Conservation (phyloP, 305 asterid species). For the Stenogyne calaminthoides region DNA sequence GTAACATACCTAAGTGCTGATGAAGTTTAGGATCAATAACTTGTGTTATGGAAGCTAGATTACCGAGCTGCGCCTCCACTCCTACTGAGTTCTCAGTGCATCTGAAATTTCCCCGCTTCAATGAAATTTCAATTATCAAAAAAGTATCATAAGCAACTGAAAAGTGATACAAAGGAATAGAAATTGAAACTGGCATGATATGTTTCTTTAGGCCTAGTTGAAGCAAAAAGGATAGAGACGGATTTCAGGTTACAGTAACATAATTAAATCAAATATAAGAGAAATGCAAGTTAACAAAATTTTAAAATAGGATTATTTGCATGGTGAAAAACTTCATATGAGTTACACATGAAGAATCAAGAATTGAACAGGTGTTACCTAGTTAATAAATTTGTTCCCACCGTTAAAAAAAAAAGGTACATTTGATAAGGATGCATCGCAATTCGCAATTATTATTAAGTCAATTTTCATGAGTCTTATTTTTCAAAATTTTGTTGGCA, state of each 20-base stretch:
- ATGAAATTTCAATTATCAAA: conserved; percentile 36
- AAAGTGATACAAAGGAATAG: conserved; percentile 17
- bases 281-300: background rate
- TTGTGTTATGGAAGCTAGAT: conserved; percentile 84
- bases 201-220: conserved; percentile 12
- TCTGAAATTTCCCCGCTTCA: conserved; percentile 96
- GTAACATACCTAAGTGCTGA: conserved; percentile 76
- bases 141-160: conserved; percentile 34
- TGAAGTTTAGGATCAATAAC: conserved; percentile 95
- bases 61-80: conserved; percentile 82
- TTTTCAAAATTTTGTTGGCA: conserved; percentile 14
- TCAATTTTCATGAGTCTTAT: conserved; percentile 7
- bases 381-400: no score
- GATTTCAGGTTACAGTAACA: background rate
- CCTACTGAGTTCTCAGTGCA: conserved; percentile 89
- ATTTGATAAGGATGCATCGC: conserved; percentile 9
- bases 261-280: conserved; percentile 2
- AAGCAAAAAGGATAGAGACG: background rate
- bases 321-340: background rate
- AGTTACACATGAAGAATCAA: conserved; percentile 10
- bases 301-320: conserved; percentile 5
- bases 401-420: no score
- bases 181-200: conserved; percentile 3
- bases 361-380: background rate
- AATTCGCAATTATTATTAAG: conserved; percentile 5